Base-by-base conservation (phyloP, 176 grass and related monocot species). In the Oryza glaberrima region DNA sequence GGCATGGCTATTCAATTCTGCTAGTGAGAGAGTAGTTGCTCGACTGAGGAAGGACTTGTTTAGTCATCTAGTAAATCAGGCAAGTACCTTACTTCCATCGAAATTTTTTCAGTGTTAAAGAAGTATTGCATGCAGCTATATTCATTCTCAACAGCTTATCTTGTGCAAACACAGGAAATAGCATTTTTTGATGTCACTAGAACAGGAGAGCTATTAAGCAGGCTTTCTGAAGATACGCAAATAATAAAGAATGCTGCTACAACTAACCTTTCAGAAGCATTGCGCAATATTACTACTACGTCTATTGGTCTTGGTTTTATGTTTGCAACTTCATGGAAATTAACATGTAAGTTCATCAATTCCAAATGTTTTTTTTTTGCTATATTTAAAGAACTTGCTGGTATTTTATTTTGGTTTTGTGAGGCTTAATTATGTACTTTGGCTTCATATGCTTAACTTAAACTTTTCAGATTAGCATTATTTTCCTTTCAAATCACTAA, bases 161-260 rank as follows among this genome's bases (percentile, higher is more conserved):
- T 76, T 87, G 51, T 79, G n/a, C 58, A 35, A 56, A 71, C 22
- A 46, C 82, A 99, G 96, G 96, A 99, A 77, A 96, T 99, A 89
- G 91, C 96, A 44, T 99, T 99, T 83, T 99, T 94, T 88, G 96
- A 99, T 75, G 93, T 99, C 75, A 99, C 96, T 22, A 83, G 96
- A 75, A 96, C 93, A 66, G 96, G 96, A 83, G 93, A 99, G 86
- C 96, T 99, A 44, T 85, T 99, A 88, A 99, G 96, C 80, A 93
- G 93, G 72, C 88, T 99, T 78, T 99, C 93, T 88, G 96, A 99
- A 87, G 96, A 99, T 85, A 99, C 96, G 68, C 93, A 99, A 81
- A 93, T 99, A 76, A 99, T 96, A 83, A 99, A 99, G 83, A 99
- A 99, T 89, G 96, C 96, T 3, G 96, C 96, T 49, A 99, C 96